These are phyloP conservation scores for Neospermospora avenae DNA, from an alignment of 2,329 filamentous ascomycete genomes.

Conservation along the genomic window DNA sequence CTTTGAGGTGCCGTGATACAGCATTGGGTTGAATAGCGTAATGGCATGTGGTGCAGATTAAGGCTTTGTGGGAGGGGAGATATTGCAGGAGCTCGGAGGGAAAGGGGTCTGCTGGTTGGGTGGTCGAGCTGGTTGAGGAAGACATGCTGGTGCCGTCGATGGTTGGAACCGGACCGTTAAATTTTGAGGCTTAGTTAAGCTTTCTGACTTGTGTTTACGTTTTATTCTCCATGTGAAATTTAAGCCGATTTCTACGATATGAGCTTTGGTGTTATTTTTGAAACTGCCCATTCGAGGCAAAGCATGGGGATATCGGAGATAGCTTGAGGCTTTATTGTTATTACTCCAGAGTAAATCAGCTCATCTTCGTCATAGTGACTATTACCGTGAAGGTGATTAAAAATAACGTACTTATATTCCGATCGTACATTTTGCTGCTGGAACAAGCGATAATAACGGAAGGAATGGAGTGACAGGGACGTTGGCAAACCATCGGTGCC, in stretches of 20 bases:
- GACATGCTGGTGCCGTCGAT: not conserved
- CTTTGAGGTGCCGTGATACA: slow-evolving; percentile 28
- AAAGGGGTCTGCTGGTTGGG: not conserved
- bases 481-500: slow-evolving; percentile 2
- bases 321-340: not conserved
- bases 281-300: no score
- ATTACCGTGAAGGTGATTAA: no score
- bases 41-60: slow-evolving; percentile 27
- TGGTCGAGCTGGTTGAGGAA: not conserved
- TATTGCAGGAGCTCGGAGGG: slow-evolving; percentile 26
- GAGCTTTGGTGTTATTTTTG: no score
- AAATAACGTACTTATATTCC: no score
- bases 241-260: no score
- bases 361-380: not conserved
- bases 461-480: not conserved
- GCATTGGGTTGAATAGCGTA: slow-evolving; percentile 29
- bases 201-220: no score
- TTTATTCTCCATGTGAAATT: no score
- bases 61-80: slow-evolving; percentile 21
- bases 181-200: not conserved
- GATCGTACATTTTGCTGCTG: not conserved
- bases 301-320: not conserved
- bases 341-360: not conserved
- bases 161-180: not conserved
- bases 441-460: not conserved